These are phyloP conservation scores for Phascolomyces articulosus DNA, from an alignment of 371 early-diverging fungal genomes.

Conservation along the genomic window DNA sequence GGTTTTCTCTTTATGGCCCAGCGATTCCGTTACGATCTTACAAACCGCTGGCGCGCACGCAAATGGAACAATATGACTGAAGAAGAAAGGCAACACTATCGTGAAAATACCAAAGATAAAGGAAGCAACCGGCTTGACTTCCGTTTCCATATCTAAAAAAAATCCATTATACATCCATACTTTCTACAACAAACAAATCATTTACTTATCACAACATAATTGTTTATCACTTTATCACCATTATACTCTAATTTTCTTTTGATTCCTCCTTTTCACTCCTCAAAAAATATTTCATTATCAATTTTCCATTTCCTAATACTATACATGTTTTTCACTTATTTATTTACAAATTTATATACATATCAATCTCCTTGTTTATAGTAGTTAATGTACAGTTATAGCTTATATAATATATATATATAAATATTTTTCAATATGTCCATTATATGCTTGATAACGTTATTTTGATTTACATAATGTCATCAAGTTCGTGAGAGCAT, in stretches of 20 bases:
- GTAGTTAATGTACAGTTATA: background rate
- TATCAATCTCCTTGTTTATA: too few species aligned
- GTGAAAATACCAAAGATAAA: conserved; percentile 27
- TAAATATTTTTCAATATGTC: background rate
- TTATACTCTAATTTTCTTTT: background rate
- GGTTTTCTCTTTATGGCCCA: conserved; percentile 23
- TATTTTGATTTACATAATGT: background rate
- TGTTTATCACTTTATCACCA: background rate
- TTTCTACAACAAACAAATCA: too few species aligned
- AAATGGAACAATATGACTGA: conserved; percentile 37
- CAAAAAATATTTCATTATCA: too few species aligned
- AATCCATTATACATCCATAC: background rate
- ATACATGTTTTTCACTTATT: background rate
- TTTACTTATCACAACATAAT: too few species aligned
- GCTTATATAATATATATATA: background rate
- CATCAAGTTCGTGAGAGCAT: background rate
- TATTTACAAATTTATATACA: too few species aligned
- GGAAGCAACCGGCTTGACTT: conserved; percentile 47
- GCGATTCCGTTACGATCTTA: conserved; percentile 30
- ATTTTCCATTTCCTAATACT: background rate
- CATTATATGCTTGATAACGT: background rate
- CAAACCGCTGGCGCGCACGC: conserved; percentile 27
- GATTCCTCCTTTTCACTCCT: background rate
- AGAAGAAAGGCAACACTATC: conserved; percentile 30
- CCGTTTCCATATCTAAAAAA: conserved; percentile 28